These are phyloP conservation scores for Dactylorhiza incarnata DNA, from an alignment of 106 monocot species.

Conservation along the genomic window DNA sequence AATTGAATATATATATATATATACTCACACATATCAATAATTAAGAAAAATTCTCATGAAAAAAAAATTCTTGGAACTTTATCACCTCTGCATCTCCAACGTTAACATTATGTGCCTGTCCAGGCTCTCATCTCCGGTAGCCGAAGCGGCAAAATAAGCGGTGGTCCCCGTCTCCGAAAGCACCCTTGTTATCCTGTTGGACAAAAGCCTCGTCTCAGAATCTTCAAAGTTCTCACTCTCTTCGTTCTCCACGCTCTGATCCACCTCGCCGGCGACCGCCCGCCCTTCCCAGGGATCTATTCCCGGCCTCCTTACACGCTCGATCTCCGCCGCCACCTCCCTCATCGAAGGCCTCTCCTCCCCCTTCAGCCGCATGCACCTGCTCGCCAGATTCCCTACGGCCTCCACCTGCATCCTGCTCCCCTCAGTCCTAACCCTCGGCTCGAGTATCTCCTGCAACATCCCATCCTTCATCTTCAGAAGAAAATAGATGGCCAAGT, in stretches of 20 bases:
- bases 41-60: no score
- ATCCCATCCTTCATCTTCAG: neutral
- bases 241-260: neutral
- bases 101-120: neutral
- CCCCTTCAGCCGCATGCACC: conserved; percentile 15
- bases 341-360: conserved; percentile 28
- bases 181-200: neutral
- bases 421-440: conserved; percentile 2
- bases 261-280: no score
- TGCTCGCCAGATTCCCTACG: conserved; percentile 17
- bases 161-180: neutral
- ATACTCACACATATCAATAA: no score
- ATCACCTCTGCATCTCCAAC: conserved; percentile 6
- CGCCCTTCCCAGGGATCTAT: neutral
- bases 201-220: neutral
- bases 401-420: neutral
- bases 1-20: no score
- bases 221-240: neutral
- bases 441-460: conserved; percentile 9
- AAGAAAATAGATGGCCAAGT: conserved; percentile 12
- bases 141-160: neutral
- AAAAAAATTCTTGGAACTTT: neutral
- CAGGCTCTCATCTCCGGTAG: conserved; percentile 4
- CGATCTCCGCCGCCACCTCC: conserved; percentile 23
- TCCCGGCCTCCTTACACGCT: conserved; percentile 3